These are phyloP conservation scores for Kwoniella shivajii DNA, from an alignment of 1,284 basidiomycete genomes.

Conservation along the genomic window DNA sequence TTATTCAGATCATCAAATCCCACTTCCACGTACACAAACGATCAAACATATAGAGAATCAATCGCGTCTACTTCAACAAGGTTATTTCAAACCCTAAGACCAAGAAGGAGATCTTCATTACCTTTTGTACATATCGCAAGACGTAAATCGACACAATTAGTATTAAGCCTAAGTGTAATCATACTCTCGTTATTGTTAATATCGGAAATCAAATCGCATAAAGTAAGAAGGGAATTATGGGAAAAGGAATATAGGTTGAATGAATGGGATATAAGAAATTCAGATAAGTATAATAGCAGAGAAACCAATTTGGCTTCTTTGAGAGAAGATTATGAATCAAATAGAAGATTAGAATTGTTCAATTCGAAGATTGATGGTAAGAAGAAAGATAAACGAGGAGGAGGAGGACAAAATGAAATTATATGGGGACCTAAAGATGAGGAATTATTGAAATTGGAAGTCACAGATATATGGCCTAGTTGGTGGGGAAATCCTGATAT, in stretches of 20 bases:
- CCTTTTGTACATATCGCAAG: conserved; percentile 13
- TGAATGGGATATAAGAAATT: conserved; percentile 18
- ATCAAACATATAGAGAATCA: background rate
- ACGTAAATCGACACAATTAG: conserved; percentile 19
- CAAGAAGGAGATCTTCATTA: conserved; percentile 13
- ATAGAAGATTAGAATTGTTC: conserved; percentile 13
- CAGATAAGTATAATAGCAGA: background rate
- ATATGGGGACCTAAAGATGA: conserved; percentile 21
- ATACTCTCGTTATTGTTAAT: conserved; percentile 10
- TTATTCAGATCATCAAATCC: too few species aligned
- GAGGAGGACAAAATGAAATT: conserved; percentile 1
- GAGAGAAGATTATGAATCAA: conserved; percentile 12
- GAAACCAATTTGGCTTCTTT: conserved; percentile 11
- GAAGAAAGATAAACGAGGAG: background rate
- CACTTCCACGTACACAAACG: background rate
- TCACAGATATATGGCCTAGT: conserved; percentile 29
- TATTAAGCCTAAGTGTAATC: conserved; percentile 5
- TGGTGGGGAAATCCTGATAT: conserved; percentile 50
- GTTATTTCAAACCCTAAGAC: background rate
- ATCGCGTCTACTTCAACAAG: background rate
- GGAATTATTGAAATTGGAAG: conserved; percentile 14
- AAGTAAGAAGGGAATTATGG: conserved; percentile 9
- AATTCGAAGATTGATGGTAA: conserved; percentile 1
- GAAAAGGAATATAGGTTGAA: conserved; percentile 1
- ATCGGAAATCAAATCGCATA: conserved; percentile 12